A percentile compares a stretch with the other conserved stretches of the same genome.
These are phyloP conservation scores for Scheffersomyces lignosus DNA, from an alignment of 805 yeast species.

Conservation along the genomic window DNA sequence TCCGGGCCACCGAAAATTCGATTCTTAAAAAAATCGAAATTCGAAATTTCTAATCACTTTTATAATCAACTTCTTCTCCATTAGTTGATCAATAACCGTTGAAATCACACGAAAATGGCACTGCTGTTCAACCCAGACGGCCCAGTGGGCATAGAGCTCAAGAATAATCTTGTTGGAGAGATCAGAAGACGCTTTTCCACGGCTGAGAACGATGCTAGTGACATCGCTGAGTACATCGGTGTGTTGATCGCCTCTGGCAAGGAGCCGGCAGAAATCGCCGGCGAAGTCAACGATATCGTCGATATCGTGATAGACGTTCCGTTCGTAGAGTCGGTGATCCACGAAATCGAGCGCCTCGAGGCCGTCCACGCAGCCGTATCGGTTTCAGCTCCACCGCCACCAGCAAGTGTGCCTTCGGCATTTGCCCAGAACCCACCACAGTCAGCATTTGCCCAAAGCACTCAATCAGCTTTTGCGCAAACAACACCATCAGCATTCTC, in stretches of 20 bases:
- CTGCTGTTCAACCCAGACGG: constrained; percentile 43
- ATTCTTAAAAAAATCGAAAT: too few species aligned
- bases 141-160: constrained; percentile 36
- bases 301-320: constrained; percentile 58
- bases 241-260: constrained; percentile 69
- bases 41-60: too few species aligned
- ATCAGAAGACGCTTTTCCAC: constrained; percentile 30
- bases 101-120: too few species aligned
- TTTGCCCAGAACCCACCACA: constrained; percentile 2
- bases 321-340: constrained; percentile 57
- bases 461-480: not conserved
- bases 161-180: constrained; percentile 34
- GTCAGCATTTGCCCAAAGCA: not conserved
- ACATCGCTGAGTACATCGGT: constrained; percentile 74
- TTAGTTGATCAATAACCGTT: too few species aligned
- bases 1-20: too few species aligned
- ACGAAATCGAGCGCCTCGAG: constrained; percentile 49
- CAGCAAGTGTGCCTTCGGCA: constrained; percentile 1
- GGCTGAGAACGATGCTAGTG: constrained; percentile 44
- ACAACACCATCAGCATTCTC: not conserved
- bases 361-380: constrained; percentile 2
- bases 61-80: too few species aligned
- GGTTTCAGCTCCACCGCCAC: not conserved
- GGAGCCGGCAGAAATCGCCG: constrained; percentile 56
- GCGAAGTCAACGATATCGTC: constrained; percentile 61